Conservation (phyloP, 2,329 filamentous ascomycete species). For the Colletotrichum cordylinicola region DNA sequence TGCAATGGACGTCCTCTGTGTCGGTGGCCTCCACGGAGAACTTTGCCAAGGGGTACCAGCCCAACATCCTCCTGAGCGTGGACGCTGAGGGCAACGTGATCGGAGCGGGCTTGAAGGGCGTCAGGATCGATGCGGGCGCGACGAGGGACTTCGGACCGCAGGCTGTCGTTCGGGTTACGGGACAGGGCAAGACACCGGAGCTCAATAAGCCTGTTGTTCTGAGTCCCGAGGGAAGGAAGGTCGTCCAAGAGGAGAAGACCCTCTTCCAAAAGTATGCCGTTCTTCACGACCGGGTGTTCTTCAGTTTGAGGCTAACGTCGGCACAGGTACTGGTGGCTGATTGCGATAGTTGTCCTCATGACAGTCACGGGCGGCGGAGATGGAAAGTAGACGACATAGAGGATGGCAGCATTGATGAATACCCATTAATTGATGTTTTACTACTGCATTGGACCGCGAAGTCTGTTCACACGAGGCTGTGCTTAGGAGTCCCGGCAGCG, state of each 20-base stretch:
- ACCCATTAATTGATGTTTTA: not conserved
- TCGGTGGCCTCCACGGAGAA: constrained; percentile 61
- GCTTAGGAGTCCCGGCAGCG: not conserved
- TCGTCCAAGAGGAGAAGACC: constrained; percentile 65
- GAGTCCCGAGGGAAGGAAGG: constrained; percentile 63
- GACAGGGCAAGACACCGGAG: constrained; percentile 59
- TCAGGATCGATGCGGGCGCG: constrained; percentile 66
- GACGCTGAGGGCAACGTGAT: constrained; percentile 49
- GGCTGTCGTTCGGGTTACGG: constrained; percentile 54
- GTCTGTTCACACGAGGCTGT: not conserved
- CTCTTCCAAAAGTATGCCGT: constrained; percentile 68
- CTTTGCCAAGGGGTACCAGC: constrained; percentile 66
- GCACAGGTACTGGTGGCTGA: constrained; percentile 70
- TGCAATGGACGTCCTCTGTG: constrained; percentile 59
- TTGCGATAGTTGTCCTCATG: constrained; percentile 59
- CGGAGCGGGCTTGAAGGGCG: constrained; percentile 60
- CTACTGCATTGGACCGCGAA: not conserved
- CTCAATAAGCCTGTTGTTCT: constrained; percentile 70
- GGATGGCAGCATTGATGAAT: not conserved
- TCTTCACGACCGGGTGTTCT: not conserved
- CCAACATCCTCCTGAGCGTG: constrained; percentile 60
- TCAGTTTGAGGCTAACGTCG: constrained; percentile 34
- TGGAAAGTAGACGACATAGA: constrained; percentile 58
- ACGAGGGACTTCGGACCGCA: constrained; percentile 71
- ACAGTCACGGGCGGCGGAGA: constrained; percentile 58